A percentile compares a stretch with the other conserved stretches of the same genome.
phyloP scores from a whole-genome alignment of 495 filamentous ascomycete species.

The Symbiotaphrina buchneri region DNA sequence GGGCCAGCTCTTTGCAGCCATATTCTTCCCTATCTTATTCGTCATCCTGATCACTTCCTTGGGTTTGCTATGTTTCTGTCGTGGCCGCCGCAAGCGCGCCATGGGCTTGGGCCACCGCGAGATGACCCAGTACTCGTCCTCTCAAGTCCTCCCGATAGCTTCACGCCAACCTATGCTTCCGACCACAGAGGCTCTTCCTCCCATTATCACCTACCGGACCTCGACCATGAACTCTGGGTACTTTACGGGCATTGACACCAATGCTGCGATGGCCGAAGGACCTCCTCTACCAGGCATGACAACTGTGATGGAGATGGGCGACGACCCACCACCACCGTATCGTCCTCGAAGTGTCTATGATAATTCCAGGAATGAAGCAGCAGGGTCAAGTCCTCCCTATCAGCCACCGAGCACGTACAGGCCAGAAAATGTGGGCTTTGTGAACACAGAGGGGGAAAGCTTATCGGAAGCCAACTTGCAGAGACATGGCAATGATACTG shows the following conservation, averaged over 20 bases:
- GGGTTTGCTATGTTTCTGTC: neutral
- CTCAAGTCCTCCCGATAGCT: neutral
- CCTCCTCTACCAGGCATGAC: neutral
- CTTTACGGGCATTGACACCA: constrained; percentile 3
- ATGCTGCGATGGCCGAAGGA: neutral
- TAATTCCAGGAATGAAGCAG: too few relatives aligned
- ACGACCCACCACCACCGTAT: constrained; percentile 3
- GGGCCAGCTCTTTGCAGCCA: neutral
- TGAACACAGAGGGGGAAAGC: neutral
- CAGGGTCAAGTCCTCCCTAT: too few relatives aligned
- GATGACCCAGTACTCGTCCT: neutral
- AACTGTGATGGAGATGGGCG: neutral
- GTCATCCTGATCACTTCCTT: neutral
- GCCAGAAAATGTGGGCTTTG: neutral
- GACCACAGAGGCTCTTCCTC: neutral
- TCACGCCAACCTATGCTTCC: neutral
- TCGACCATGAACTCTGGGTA: neutral
- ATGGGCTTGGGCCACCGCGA: neutral
- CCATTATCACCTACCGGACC: neutral
- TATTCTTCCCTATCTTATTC: neutral
- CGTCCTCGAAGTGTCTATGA: too few relatives aligned
- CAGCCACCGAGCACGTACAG: neutral
- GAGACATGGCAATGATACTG: neutral
- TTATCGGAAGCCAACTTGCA: neutral
- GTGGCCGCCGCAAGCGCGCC: neutral